Conservation (phyloP, 2,329 filamentous ascomycete species). For the Verticillium klebahnii region DNA sequence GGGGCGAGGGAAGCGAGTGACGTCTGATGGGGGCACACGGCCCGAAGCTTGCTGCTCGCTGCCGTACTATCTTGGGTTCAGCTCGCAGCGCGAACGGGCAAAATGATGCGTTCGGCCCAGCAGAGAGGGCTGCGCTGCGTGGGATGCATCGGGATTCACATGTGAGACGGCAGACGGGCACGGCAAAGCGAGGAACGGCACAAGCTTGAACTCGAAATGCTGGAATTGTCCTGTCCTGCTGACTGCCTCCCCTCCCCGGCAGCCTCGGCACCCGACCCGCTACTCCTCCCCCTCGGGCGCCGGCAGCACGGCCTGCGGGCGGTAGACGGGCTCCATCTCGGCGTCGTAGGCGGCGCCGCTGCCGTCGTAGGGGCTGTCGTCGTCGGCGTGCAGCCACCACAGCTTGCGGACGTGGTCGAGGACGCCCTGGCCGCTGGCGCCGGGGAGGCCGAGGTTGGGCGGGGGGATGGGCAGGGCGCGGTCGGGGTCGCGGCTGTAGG, state of each 20-base stretch:
- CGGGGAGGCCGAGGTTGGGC: slow-evolving; percentile 37
- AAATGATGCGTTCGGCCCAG: background rate
- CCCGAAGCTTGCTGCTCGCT: background rate
- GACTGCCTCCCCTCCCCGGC: no score
- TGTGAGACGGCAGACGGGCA: background rate
- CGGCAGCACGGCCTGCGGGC: slow-evolving; percentile 16
- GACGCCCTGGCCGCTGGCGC: slow-evolving; percentile 36
- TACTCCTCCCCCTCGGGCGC: background rate
- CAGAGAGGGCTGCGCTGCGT: no score
- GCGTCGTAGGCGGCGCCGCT: slow-evolving; percentile 38
- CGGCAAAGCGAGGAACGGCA: no score
- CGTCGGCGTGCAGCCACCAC: slow-evolving; percentile 22
- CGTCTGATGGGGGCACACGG: background rate
- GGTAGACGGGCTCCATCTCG: slow-evolving; percentile 31
- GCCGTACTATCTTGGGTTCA: background rate
- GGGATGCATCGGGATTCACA: background rate
- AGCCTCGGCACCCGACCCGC: no score
- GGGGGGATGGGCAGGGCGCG: slow-evolving; percentile 27
- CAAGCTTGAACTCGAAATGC: no score
- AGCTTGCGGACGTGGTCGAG: slow-evolving; percentile 23
- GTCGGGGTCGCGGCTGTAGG: slow-evolving; percentile 25
- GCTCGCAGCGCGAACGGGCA: background rate
- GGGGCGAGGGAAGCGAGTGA: background rate
- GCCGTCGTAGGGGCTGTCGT: slow-evolving; percentile 39
- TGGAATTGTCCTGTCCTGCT: no score